A percentile compares a stretch with the other conserved stretches of the same genome.
Evolutionary conservation across 202 grass and related monocot genomes (phyloP).

Genomic region (Panicum virgatum): DNA sequence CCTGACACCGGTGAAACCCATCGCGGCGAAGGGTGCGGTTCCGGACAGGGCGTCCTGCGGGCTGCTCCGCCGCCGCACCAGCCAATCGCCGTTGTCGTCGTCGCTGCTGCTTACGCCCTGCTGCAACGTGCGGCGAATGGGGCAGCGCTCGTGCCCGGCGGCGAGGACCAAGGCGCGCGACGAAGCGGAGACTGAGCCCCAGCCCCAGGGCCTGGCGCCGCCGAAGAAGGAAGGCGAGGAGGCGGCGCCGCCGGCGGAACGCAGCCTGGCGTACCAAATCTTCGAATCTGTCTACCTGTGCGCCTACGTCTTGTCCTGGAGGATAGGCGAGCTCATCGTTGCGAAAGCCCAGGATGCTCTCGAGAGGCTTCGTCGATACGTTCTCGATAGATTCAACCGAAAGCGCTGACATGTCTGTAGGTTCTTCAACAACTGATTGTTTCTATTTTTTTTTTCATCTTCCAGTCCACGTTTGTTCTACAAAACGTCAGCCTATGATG

Average conservation of each 20-base stretch:
- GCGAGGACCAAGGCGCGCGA: slow-evolving; percentile 8
- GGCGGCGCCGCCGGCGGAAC: not conserved
- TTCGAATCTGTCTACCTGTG: slow-evolving; percentile 2
- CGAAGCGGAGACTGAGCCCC: not conserved
- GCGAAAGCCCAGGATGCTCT: not conserved
- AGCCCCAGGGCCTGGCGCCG: not conserved
- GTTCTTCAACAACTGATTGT: not conserved
- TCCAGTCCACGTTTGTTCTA: not conserved
- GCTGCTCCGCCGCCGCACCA: not conserved
- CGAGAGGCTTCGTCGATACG: not conserved
- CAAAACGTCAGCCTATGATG: too few relatives aligned
- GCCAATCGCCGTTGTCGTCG: too few relatives aligned
- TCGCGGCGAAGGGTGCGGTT: not conserved
- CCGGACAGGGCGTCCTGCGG: not conserved
- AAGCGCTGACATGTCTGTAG: not conserved
- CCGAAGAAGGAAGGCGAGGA: not conserved
- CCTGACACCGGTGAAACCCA: not conserved
- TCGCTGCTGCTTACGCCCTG: not conserved
- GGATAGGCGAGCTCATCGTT: not conserved
- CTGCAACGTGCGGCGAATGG: not conserved
- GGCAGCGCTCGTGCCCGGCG: not conserved
- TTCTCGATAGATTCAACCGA: not conserved
- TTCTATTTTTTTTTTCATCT: not conserved
- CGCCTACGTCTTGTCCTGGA: not conserved
- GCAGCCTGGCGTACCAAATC: not conserved